Base-by-base conservation (phyloP, 495 filamentous ascomycete species). In the Aspergillus indologenus region DNA sequence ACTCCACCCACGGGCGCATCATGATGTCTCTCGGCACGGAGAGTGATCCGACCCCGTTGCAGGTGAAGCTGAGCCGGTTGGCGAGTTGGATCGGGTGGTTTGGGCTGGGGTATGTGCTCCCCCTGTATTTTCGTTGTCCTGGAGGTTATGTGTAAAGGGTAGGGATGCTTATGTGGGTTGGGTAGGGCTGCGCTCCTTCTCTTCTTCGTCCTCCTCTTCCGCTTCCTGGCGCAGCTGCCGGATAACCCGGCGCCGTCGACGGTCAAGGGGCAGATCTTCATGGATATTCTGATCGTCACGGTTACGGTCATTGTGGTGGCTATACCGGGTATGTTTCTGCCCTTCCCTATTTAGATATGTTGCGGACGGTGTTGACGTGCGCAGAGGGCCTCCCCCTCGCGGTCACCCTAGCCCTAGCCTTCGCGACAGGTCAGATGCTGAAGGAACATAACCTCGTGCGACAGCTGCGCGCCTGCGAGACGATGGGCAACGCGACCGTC, bases 1-100 rank as follows among this genome's bases (percentile, higher is more conserved):
- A 92, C 67, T 93, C 90, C 0, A 88, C 82, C 65, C 90, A 90
- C 66, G 91, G 91, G 58, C 90, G 88, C 65, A 93, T 88, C 31
- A 81, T 95, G 72, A 91, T 95, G 87, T 83, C 88, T n/a, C 80
- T 96, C 40, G 84, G 85, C 29, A 87, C 91, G 53, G 87, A 91
- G 54, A 82, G 82, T 58, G 90, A 92, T 57, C 85, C 87, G 24
- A 96, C 91, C 3, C 91, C 91, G 17, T 77, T 96, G 11, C 91
- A 96, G 71, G 83, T 83, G 17, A 92, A 93, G 69, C 81, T 96
- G 56, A 90, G 90, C 65, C 74, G 82, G 26, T 79, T 96, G 34
- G 91, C 91, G 29, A 86, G 89, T 63, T 88, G 88, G 60, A 96
- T 96, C 53, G 90, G 90, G 17, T 92, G 92, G 65, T 80, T 93